Evolutionary conservation across 2,329 filamentous ascomycete genomes (phyloP).

Genomic region (Periconia macrospinosa): DNA sequence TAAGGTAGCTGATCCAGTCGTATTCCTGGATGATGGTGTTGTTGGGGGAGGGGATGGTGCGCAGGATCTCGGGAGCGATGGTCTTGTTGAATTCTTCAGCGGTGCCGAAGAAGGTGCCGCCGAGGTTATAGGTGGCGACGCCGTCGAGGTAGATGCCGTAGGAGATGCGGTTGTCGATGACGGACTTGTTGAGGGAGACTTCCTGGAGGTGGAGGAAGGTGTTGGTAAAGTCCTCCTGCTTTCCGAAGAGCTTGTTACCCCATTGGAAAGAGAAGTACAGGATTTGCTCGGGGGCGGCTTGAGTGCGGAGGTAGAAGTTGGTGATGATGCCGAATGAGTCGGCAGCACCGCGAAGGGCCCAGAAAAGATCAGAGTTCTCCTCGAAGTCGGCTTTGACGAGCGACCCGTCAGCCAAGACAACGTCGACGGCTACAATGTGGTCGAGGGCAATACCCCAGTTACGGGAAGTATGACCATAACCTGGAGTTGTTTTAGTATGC

Average conservation of each 20-base stretch:
- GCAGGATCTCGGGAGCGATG: constrained; percentile 44
- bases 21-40: constrained; percentile 25
- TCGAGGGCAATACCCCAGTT: constrained; percentile 42
- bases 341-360: constrained; percentile 47
- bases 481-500: background rate
- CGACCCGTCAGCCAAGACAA: constrained; percentile 45
- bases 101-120: constrained; percentile 46
- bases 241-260: constrained; percentile 26
- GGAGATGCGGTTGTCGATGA: constrained; percentile 46
- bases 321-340: constrained; percentile 46
- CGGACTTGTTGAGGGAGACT: constrained; percentile 43
- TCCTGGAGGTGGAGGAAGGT: constrained; percentile 47
- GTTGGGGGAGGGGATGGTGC: constrained; percentile 33
- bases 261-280: constrained; percentile 32
- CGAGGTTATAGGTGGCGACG: constrained; percentile 35
- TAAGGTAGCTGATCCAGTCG: constrained; percentile 46
- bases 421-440: constrained; percentile 35
- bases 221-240: constrained; percentile 36
- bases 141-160: constrained; percentile 48
- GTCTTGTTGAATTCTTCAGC: constrained; percentile 40
- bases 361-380: constrained; percentile 44
- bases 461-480: constrained; percentile 38
- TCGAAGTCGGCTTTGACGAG: constrained; percentile 38
- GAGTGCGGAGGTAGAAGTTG: constrained; percentile 40
- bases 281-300: constrained; percentile 27